Base-by-base conservation (phyloP, 352 stramenopile genomes). In the Phytophthora macrochlamydospora region DNA sequence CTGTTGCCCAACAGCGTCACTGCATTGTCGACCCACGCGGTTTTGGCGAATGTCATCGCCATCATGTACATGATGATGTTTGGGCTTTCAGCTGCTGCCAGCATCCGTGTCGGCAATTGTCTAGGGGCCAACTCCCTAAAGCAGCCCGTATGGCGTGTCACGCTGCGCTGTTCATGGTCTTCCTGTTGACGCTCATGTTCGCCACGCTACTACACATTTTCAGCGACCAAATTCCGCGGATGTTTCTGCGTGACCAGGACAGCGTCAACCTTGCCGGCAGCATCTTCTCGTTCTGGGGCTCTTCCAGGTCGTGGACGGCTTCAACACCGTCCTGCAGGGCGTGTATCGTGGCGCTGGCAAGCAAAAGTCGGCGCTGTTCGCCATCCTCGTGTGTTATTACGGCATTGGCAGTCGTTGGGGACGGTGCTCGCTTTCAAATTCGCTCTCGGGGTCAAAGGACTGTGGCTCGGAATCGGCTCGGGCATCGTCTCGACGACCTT, bases 361-460 rank as follows among this genome's bases (percentile, higher is more conserved):
- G 30, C 87, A 92, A 48, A 74, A 67, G 1, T 62, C 81, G 8
- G 71, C 73, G 1, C 74, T 81, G 1, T 57, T 75, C 24, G 68
- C 81, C 1, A 91, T 89, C 51, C 75, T 88, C 2, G 61, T 86
- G 28, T 85, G 79, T 1, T 95, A 92, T 60, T 95, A 93, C 51
- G 65, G 73, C 2, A 75, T 87, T 0, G 85, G 89, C 2, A 76
- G 14, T 75, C 89, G 1, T 11, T 92, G 0, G 84, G 68, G 0
- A 75, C 82, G 1, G 40, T 87, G 4, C 66, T 94, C 0, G 85
- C 62, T 5, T 83, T 96, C 60, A 38, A 57, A 24, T 30, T 65
- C 14, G 45, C 69, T 30, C 44, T 81, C 8, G 76, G 75, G 7
- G 70, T 90, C 40, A 59, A 82, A 58, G 83, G 83, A 8, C 65